A percentile compares a stretch with the other conserved stretches of the same genome.
Conservation (phyloP, 768 basidiomycete genomes). For the Termitomyces sp. region DNA sequence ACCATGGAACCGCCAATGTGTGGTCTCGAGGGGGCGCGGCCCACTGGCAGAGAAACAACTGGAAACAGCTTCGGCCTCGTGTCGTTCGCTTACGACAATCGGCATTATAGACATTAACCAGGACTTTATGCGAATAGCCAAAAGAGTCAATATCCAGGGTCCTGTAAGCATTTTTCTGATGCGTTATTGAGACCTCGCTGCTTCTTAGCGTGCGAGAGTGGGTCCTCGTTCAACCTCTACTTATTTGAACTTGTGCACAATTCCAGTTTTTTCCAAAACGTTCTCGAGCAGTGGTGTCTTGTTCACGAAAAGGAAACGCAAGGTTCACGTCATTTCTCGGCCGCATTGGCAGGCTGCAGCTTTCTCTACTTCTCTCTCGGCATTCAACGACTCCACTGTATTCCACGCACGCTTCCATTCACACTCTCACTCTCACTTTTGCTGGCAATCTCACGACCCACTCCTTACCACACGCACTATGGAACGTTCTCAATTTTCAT, state of each 20-base stretch:
- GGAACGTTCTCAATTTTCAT: slow-evolving; percentile 22
- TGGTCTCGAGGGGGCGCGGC: neutral
- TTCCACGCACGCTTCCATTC: slow-evolving; percentile 6
- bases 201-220: slow-evolving; percentile 6
- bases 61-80: slow-evolving; percentile 8
- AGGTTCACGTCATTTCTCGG: slow-evolving; percentile 5
- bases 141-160: slow-evolving; percentile 17
- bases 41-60: neutral
- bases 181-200: slow-evolving; percentile 13
- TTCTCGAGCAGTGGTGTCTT: neutral
- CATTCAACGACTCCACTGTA: slow-evolving; percentile 5
- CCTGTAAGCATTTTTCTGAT: slow-evolving; percentile 17
- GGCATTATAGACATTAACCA: slow-evolving; percentile 12
- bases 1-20: neutral
- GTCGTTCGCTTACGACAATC: slow-evolving; percentile 17
- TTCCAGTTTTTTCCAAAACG: slow-evolving; percentile 8
- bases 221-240: slow-evolving; percentile 10
- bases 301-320: slow-evolving; percentile 2
- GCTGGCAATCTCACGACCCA: slow-evolving; percentile 8
- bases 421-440: slow-evolving; percentile 4
- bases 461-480: slow-evolving; percentile 11
- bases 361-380: slow-evolving; percentile 6
- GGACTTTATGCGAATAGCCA: slow-evolving; percentile 14
- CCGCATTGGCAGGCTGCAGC: slow-evolving; percentile 6
- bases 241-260: slow-evolving; percentile 8